Evolutionary conservation across 805 yeast species (phyloP), one percentile per base, ranked within the genome.

Genomic region (Candida incommunis): DNA sequence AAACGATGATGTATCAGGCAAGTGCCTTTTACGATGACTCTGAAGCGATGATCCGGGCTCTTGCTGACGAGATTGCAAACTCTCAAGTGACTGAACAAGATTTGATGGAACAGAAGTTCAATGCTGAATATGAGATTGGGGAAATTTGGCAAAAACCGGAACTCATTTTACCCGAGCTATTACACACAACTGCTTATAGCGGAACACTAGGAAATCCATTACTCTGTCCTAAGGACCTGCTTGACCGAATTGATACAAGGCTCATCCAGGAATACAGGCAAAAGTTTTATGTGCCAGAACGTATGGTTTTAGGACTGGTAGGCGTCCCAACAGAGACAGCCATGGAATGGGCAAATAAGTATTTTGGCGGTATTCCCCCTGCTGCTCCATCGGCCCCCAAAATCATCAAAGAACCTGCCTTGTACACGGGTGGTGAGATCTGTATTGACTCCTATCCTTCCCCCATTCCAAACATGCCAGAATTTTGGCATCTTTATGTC

Each of bases 1-100:
- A 92, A 62, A 75, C 94, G 3, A 72, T 90, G 68, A 76, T 90
- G 66, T 92, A 92, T 62, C 97, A 92, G 63, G 94, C 96, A 1
- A 80, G 95, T 2, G 95, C 87, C 1, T 90, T 92, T 71, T 88
- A 88, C 59, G 70, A 72, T 41, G 96, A 88, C 57, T 78, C 82
- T 7, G 90, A 76, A 34, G 68, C 70, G 51, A 86, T 92, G 94
- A 75, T 83, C 51, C 72, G 73, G 41, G 68, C 85, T 41, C 67
- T 92, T 54, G 66, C 84, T 22, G 88, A 87, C 51, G 85, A 96
- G 0, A 80, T 90, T 2, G 66, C 80, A 11, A 68, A 67, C 46
- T 97, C 98, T 5, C 62, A 61, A 35, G 64, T 88, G 34, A 68
- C 81, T 1, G 76, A 74, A 15, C 74, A 73, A 43, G 97, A 90